Evolutionary conservation across 2,329 filamentous ascomycete genomes (phyloP), one percentile per base, ranked within the genome.

Genomic region (Hypoxylon sp.): DNA sequence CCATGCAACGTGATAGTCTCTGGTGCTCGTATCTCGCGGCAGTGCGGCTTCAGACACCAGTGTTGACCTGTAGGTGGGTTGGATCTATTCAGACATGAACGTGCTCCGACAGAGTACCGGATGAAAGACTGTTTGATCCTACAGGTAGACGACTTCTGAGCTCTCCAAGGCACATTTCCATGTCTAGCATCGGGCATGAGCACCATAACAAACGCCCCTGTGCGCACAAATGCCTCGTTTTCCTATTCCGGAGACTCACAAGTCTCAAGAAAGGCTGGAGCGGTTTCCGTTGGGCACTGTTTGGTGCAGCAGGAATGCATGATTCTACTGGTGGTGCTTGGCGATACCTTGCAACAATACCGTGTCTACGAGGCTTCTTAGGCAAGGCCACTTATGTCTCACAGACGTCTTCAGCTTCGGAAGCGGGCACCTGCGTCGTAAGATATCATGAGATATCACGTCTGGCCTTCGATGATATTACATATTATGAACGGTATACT

Each of bases 1-100:
- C 17, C 20, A 57, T 63, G 48, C 46, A 52, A 52, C 51, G 53
- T 47, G 51, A 50, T 48, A 45, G 48, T 56, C 15, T 20, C 35
- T 20, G 8, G 48, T 45, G 23, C 42, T 37, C 47, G 46, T 29
- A 43, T 54, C 23, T 27, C 27, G 27, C 42, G 41, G 33, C 48
- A 24, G 27, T 48, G 17, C 52, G 38, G 24, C 42, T 21, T 31
- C 43, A 35, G 21, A 7, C 15, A 40, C 23, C 37, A 18, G 21
- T 45, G 35, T 48, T 37, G 35, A 27, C 51, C 35, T 47, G 15
- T 37, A 38, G 7, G 35, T 20, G 45, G 20, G 17, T 23, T 49
- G 35, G 20, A 26, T 42, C 18, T 20, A 17, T 27, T 47, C 23
- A 33, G 27, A 7, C 43, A 29, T 4, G n/a, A 18, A 37, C 24